These are phyloP conservation scores for Trichoderma sp. DNA, from an alignment of 2,329 filamentous ascomycete species.

Conservation along the genomic window DNA sequence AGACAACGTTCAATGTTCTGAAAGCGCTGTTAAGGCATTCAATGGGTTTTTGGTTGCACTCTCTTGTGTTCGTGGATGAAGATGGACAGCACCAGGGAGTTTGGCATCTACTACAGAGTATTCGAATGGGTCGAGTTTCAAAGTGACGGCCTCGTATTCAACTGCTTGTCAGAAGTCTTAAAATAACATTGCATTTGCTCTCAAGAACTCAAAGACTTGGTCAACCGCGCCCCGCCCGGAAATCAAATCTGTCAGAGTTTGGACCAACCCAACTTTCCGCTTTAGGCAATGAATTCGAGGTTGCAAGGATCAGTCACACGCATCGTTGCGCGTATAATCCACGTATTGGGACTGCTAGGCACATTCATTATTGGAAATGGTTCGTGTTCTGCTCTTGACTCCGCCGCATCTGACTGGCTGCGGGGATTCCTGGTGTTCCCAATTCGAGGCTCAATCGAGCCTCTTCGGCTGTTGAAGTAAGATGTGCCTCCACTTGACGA, in stretches of 20 bases:
- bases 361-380: not conserved
- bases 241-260: not conserved
- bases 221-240: not conserved
- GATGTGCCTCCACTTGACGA: not conserved
- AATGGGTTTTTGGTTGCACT: not conserved
- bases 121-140: not conserved
- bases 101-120: not conserved
- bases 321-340: not conserved
- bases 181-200: not conserved
- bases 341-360: not conserved
- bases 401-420: not conserved
- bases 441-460: not conserved
- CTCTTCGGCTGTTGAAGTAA: not conserved
- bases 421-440: not conserved
- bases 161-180: not conserved
- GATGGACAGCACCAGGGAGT: not conserved
- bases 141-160: not conserved
- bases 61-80: not conserved
- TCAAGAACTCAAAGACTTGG: not conserved
- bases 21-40: not conserved
- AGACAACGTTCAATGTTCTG: not conserved
- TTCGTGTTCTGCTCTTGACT: not conserved
- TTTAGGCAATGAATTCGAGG: slow-evolving; percentile 5
- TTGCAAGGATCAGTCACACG: not conserved
- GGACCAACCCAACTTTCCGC: not conserved